Evolutionary conservation across 2,329 filamentous ascomycete species (phyloP), one percentile per base, ranked within the genome.

Genomic region (Gnomoniopsis smithogilvyi): DNA sequence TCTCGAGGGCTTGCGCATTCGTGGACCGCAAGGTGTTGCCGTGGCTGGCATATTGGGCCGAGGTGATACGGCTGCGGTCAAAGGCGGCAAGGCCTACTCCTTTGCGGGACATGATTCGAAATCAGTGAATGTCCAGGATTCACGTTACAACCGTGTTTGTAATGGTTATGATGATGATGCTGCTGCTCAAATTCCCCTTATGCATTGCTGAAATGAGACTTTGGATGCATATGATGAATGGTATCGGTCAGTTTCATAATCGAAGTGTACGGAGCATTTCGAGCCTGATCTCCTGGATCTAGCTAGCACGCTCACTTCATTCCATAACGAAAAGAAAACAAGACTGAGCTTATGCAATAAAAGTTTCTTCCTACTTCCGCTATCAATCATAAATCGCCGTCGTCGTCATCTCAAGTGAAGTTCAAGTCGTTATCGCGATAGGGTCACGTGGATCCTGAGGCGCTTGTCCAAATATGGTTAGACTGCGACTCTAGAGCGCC

Each of bases 1-100:
- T 96, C 68, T 92, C 88, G 66, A 99, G 87, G 19, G 93, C 94
- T 65, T 88, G 85, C 51, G 92, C 86, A 75, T 98, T 94, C 67
- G 86, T 87, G 59, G 84, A 89, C 64, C 93, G 91, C n/a, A 99
- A 87, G 53, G 84, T 88, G 63, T 87, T 90, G 70, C 95, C 95
- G 80, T 97, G 94, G 26, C 86, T 89, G 61, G 93, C 92, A 78
- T 94, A 98, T 68, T 95, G 93, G 55, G 93, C 90, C 30, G 89
- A 91, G 11, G 92, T 90, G 64, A 96, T 86, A 56, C 88, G 90
- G 63, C 87, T 90, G 65, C 92, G 90, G 73, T 92, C 90, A 70
- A 97, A 96, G 70, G 93, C 93, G 34, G 89, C 92, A 59, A 98
- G 87, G 68, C 94, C 94, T 62, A 96, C 92, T 64, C 92, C 92